Conservation (phyloP, 768 basidiomycete genomes). For the Lentinula boryana region DNA sequence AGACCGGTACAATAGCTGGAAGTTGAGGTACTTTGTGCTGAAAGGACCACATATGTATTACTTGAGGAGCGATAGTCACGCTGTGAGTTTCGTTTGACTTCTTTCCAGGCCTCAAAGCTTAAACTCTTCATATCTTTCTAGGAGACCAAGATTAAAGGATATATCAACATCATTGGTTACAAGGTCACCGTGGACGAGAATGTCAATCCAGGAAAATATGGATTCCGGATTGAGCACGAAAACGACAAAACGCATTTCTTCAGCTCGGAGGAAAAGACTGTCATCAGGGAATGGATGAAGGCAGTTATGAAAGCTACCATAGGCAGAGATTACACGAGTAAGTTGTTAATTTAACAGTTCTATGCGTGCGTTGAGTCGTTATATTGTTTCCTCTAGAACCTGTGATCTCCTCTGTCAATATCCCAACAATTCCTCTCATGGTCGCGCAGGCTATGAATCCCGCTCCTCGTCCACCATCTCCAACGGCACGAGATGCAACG, state of each 20-base stretch:
- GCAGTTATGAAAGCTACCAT: conserved; percentile 99
- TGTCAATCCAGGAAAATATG: conserved; percentile 87
- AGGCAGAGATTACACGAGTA: conserved; percentile 86
- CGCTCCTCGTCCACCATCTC: conserved; percentile 91
- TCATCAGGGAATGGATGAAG: conserved; percentile 99
- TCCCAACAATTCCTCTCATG: conserved; percentile 90
- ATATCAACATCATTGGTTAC: conserved; percentile 87
- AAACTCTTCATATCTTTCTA: conserved; percentile 21
- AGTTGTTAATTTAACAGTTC: conserved; percentile 18
- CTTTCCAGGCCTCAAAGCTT: background rate
- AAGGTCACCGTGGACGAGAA: conserved; percentile 92
- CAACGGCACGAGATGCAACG: conserved; percentile 78
- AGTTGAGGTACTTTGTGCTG: conserved; percentile 83
- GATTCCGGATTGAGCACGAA: conserved; percentile 91
- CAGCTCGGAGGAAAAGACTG: conserved; percentile 80
- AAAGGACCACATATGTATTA: conserved; percentile 91
- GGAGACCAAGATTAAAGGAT: conserved; percentile 97
- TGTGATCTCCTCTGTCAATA: conserved; percentile 93
- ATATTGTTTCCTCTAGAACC: conserved; percentile 49
- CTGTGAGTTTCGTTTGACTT: conserved; percentile 30
- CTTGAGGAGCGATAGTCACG: conserved; percentile 65
- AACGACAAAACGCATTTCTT: conserved; percentile 85
- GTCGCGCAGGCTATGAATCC: conserved; percentile 98
- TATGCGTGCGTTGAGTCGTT: background rate
- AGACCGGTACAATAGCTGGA: conserved; percentile 92